These are phyloP conservation scores for Paramyrothecium roridum DNA, from an alignment of 2,329 filamentous ascomycete genomes.

Conservation along the genomic window DNA sequence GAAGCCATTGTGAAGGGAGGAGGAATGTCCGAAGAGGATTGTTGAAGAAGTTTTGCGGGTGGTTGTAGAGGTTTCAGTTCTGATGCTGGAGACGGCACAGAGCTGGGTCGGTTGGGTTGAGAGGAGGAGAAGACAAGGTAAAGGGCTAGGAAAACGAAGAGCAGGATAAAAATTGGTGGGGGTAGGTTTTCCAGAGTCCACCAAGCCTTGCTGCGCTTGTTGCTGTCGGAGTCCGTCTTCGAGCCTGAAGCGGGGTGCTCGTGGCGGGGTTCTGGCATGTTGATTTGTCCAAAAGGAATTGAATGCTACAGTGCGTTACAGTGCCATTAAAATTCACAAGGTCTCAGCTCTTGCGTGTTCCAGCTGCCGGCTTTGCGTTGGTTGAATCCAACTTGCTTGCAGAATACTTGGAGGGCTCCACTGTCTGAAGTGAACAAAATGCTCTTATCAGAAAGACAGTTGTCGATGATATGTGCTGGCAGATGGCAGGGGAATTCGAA, in stretches of 20 bases:
- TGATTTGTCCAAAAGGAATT: conserved; percentile 13
- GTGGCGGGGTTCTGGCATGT: conserved; percentile 29
- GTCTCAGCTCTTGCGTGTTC: too few relatives aligned
- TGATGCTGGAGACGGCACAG: conserved; percentile 22
- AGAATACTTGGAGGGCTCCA: too few relatives aligned
- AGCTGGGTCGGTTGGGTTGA: conserved; percentile 16
- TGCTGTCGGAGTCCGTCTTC: conserved; percentile 16
- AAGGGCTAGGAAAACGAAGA: conserved; percentile 32
- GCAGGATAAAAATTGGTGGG: conserved; percentile 40
- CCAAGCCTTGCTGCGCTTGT: conserved; percentile 17
- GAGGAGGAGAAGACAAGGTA: conserved; percentile 31
- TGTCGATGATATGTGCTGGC: too few relatives aligned
- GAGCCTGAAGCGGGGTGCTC: conserved; percentile 28
- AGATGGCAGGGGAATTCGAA: too few relatives aligned
- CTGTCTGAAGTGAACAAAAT: too few relatives aligned
- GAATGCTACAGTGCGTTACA: conserved; percentile 5
- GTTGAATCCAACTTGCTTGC: too few relatives aligned
- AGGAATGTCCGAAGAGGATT: conserved; percentile 18
- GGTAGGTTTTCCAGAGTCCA: conserved; percentile 34
- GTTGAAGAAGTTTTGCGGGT: conserved; percentile 23
- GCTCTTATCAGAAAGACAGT: too few relatives aligned
- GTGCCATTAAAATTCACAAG: conserved; percentile 2
- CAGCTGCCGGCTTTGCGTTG: too few relatives aligned
- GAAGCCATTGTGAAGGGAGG: conserved; percentile 59
- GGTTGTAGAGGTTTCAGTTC: conserved; percentile 20